Evolutionary conservation across 192 early-diverging fungal species (phyloP), one percentile per base, ranked within the genome.

Genomic region (Gigaspora rosea): DNA sequence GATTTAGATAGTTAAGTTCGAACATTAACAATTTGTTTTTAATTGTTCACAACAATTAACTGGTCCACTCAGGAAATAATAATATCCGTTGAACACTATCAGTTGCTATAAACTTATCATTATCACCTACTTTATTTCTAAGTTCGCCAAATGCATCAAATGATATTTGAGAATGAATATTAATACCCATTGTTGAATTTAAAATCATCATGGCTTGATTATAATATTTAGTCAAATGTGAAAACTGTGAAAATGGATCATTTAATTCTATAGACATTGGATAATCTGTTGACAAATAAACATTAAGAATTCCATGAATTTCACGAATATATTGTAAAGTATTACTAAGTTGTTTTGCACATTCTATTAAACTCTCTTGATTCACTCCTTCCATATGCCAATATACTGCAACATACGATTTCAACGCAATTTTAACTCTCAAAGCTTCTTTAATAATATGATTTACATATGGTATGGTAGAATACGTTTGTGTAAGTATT

Each of bases 201-300:
- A 64, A 64, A 33, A 7, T 35, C 33, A 35, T 12, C 5, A 64
- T 64, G 1, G 33, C 33, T 13, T 4, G 5, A 35, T 12, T 35
- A 35, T 64, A 7, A 64, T 16, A 35, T 64, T 64, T 13, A 16
- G 62, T 64, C 4, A 16, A 15, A 16, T 64, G 10, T 4, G 9
- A 32, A 63, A 32, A 32, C 27, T 64, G 0, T 41, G 62, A 15
- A 16, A 27, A 36, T 35, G 22, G 15, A 35, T 27, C 3, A 33
- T 27, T 35, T 1, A 10, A 33, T 12, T 64, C 33, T 11, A 15
- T 32, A 33, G 33, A 41, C 33, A 70, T 15, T 12, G 66, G 76
- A 68, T 78, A 78, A 69, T 78, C 76, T 4, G 76, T 78, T 33
- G 76, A 70, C 9, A 78, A 56, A 69, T 78, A 78, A 20, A 78